These are phyloP conservation scores for Beauveria brongniartii DNA, from an alignment of 2,329 filamentous ascomycete species.

Conservation along the genomic window DNA sequence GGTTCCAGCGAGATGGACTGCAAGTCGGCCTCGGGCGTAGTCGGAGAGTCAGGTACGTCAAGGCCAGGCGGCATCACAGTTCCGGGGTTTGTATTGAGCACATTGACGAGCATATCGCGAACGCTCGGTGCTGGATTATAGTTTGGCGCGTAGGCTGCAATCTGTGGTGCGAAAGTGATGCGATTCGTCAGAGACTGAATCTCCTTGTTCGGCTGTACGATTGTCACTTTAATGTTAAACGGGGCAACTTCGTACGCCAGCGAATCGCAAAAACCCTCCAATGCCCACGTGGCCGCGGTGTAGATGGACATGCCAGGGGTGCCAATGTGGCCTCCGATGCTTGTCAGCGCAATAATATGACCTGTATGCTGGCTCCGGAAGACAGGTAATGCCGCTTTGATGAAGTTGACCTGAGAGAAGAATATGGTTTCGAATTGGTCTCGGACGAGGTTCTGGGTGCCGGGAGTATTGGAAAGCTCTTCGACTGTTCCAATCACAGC, in stretches of 20 bases:
- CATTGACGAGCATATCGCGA: conserved; percentile 71
- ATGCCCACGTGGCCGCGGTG: conserved; percentile 85
- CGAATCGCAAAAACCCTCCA: conserved; percentile 93
- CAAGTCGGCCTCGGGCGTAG: conserved; percentile 22
- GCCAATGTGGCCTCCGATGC: conserved; percentile 84
- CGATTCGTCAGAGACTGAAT: conserved; percentile 80
- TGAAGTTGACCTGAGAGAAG: conserved; percentile 93
- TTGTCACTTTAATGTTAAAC: conserved; percentile 93
- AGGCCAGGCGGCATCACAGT: conserved; percentile 36
- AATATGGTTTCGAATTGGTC: conserved; percentile 94
- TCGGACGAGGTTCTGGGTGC: conserved; percentile 69
- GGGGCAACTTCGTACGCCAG: conserved; percentile 93
- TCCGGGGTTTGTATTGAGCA: conserved; percentile 69
- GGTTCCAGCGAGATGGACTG: conserved; percentile 25
- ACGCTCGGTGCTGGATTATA: conserved; percentile 62
- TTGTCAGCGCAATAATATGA: conserved; percentile 83
- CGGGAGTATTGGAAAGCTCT: conserved; percentile 67
- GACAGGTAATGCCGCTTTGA: conserved; percentile 75
- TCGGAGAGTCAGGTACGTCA: conserved; percentile 21
- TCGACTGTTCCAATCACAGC: conserved; percentile 86
- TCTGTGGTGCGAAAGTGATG: conserved; percentile 73
- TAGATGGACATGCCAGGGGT: conserved; percentile 88
- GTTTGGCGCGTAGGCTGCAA: conserved; percentile 42
- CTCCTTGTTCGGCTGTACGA: conserved; percentile 93
- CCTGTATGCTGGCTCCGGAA: conserved; percentile 75